Base-by-base conservation (phyloP, 2,329 filamentous ascomycete species). In the Exophiala aquamarina region DNA sequence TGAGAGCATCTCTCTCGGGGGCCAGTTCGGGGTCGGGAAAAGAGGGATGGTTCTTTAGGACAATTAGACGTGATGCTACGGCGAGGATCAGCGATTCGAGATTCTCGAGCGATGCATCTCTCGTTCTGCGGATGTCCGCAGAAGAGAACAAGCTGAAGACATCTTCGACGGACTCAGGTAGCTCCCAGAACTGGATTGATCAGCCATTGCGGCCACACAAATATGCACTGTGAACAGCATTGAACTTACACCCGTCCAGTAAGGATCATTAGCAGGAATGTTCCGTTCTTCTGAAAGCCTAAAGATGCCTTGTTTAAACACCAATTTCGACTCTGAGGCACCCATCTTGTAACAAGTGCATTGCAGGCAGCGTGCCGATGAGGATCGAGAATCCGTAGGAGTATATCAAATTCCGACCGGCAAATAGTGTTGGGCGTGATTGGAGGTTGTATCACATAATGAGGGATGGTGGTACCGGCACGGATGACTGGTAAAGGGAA, bases 231-330 rank as follows among this genome's bases (percentile, higher is more conserved):
- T 3, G 14, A 18, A 35, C 40, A 26, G 18, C 23, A 21, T 31
- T 36, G 37, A 47, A 76, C 86, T 64, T 71, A 94, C 90, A 66
- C 89, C 88, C 56, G 87, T 84, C 93, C 93, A 98, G 73, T 95
- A 96, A 14, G 83, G 77, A 72, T 96, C 89, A 70, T 93, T 86
- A 47, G 89, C 83, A 50, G 89, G 79, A 64, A 97, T 96, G 66
- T 87, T 79, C 58, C 84, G 83, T 67, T 95, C 87, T 68, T 95
- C 90, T n/a, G 90, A 93, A 50, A 98, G 82, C 65, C 87, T 84
- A 75, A 97, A 96, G 74, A 97, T 95, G 71, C 91, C 92, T 72
- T 95, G 89, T 73, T 96, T 97, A 80, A 98, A 97, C 66, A 92
- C 89, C 66, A 97, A 84, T 79, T 97, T 97, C 63, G 92, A 97